Evolutionary conservation across 1,284 basidiomycete genomes (phyloP).

Genomic region (Meira nashicola): DNA sequence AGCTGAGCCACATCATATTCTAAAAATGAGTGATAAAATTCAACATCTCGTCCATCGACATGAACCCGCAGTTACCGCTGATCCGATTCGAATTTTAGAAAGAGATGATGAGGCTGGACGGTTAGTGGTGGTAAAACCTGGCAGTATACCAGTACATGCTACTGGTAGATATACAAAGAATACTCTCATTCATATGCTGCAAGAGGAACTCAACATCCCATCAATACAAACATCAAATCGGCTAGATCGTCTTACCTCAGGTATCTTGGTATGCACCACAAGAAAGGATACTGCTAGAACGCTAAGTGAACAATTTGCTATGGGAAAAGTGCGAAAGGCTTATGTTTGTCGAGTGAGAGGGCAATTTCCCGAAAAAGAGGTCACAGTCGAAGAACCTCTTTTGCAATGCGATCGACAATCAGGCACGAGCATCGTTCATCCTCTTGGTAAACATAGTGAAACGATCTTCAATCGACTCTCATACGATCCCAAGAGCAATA

Average conservation of each 20-base stretch:
- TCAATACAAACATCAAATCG: slow-evolving; percentile 88
- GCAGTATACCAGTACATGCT: slow-evolving; percentile 50
- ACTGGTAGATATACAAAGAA: slow-evolving; percentile 43
- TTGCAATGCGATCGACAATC: slow-evolving; percentile 90
- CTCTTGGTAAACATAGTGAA: slow-evolving; percentile 60
- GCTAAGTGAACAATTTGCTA: slow-evolving; percentile 57
- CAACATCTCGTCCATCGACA: slow-evolving; percentile 88
- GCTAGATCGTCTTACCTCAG: slow-evolving; percentile 88
- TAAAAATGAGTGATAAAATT: slow-evolving; percentile 82
- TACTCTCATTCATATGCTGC: slow-evolving; percentile 73
- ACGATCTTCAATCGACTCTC: slow-evolving; percentile 81
- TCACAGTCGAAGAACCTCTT: slow-evolving; percentile 78
- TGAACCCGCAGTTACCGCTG: slow-evolving; percentile 88
- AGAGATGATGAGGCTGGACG: slow-evolving; percentile 75
- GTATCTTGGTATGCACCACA: slow-evolving; percentile 88
- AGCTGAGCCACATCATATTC: slow-evolving; percentile 72
- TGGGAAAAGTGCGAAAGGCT: slow-evolving; percentile 66
- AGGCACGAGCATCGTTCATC: slow-evolving; percentile 78
- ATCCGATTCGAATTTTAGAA: slow-evolving; percentile 72
- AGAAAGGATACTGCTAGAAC: slow-evolving; percentile 67
- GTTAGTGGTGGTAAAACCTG: slow-evolving; percentile 67
- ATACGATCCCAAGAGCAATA: slow-evolving; percentile 76
- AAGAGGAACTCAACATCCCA: slow-evolving; percentile 74
- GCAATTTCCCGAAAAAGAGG: slow-evolving; percentile 73
- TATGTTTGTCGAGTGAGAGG: slow-evolving; percentile 35